A percentile compares a stretch with the other conserved stretches of the same genome.
Evolutionary conservation across 805 yeast genomes (phyloP).

Genomic region (Teunomyces stri): DNA sequence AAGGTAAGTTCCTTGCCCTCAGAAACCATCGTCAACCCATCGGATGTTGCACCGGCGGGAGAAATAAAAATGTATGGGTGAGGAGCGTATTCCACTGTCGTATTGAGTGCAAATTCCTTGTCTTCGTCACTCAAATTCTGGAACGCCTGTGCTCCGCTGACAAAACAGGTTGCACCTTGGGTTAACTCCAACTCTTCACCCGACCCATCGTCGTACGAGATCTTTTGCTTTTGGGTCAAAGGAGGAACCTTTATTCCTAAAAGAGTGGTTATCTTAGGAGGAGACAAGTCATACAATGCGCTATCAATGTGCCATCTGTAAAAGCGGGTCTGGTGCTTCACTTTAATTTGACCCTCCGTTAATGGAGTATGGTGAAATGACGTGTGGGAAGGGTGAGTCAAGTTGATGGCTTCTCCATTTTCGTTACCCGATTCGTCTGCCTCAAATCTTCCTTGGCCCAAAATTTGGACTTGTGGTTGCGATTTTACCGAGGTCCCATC

Average conservation of each 20-base stretch:
- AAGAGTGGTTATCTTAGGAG: conserved; percentile 83
- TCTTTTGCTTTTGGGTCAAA: conserved; percentile 55
- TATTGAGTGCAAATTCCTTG: conserved; percentile 67
- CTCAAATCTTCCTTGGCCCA: conserved; percentile 75
- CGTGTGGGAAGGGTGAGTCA: conserved; percentile 83
- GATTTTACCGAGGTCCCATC: conserved; percentile 78
- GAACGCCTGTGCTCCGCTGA: conserved; percentile 80
- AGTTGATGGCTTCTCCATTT: conserved; percentile 55
- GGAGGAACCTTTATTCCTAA: conserved; percentile 82
- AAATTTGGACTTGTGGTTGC: conserved; percentile 87
- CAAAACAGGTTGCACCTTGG: conserved; percentile 89
- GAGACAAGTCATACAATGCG: conserved; percentile 80
- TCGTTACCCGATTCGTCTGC: conserved; percentile 55
- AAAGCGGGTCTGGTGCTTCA: conserved; percentile 66
- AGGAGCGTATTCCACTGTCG: conserved; percentile 87
- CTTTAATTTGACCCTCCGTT: conserved; percentile 59
- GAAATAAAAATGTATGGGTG: conserved; percentile 88
- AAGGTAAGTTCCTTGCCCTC: conserved; percentile 71
- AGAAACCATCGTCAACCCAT: conserved; percentile 81
- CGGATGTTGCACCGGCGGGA: conserved; percentile 76
- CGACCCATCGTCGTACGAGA: conserved; percentile 53
- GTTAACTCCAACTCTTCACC: conserved; percentile 64
- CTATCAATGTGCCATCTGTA: conserved; percentile 95
- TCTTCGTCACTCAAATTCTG: conserved; percentile 65
- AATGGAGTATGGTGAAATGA: conserved; percentile 72